These are phyloP conservation scores for Senna siamea DNA, from an alignment of 306 rosid genomes.

Conservation along the genomic window DNA sequence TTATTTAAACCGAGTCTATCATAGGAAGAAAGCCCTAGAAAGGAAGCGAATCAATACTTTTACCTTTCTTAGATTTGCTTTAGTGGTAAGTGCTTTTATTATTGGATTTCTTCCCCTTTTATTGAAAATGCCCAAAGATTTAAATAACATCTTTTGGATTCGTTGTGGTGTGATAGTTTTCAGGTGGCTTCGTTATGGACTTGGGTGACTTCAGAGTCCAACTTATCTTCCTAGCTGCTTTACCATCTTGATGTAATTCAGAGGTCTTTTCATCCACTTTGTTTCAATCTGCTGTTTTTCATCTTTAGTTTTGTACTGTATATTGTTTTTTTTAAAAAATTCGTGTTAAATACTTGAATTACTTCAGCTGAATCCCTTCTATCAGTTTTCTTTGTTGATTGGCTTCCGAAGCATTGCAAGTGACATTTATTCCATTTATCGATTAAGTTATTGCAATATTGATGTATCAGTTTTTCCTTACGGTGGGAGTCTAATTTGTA, in stretches of 20 bases:
- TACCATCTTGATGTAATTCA: conserved; percentile 38
- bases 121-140: not conserved
- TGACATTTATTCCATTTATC: not conserved
- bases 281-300: not conserved
- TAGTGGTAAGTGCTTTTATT: not conserved
- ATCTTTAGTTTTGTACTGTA: not conserved
- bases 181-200: conserved; percentile 34
- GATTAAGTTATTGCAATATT: not conserved
- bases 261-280: conserved; percentile 44
- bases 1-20: not conserved
- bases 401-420: not conserved
- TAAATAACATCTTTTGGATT: conserved; percentile 16
- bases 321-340: conserved; percentile 21
- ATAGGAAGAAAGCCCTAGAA: conserved; percentile 29
- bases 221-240: conserved; percentile 21
- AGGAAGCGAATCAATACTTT: not conserved
- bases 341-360: not conserved
- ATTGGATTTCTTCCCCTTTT: conserved; percentile 38
- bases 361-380: not conserved
- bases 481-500: not conserved
- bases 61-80: not conserved
- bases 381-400: conserved; percentile 14
- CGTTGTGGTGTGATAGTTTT: conserved; percentile 25
- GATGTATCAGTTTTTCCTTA: not conserved
- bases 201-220: conserved; percentile 35